Evolutionary conservation across 352 stramenopile species (phyloP), one percentile per base, ranked within the genome.

Genomic region (Paralagenidium karlingii): DNA sequence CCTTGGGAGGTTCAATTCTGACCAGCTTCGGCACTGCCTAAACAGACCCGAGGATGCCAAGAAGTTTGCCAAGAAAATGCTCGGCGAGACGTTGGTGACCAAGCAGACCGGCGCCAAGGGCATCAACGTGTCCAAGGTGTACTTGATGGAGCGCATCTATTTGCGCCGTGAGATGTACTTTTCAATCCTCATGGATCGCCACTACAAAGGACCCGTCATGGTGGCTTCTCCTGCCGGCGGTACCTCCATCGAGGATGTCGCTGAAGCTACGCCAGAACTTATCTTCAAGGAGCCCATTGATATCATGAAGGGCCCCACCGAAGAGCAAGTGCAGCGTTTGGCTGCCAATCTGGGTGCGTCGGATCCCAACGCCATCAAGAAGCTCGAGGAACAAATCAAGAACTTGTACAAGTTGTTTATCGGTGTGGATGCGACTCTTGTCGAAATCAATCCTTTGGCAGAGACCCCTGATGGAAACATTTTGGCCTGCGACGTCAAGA

Each of bases 361-460:
- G n/a, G 66, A 82, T 20, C 56, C 60, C 13, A 40, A 51, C 10
- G 57, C 68, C 19, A 38, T 55, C 22, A 47, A 58, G 20, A 84
- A 83, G 55, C 63, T 90, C 18, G 69, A 85, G 61, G 52, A 55
- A 29, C 68, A 81, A 54, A 84, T 82, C 40, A 60, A 61, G 46
- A 86, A 82, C 52, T 73, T 99, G 22, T 99, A 99, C 68, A 75
- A 93, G 37, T 82, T 98, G 60, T 99, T 99, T 62, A 74, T 97
- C 30, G 71, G 80, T 40, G 84, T 82, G 40, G 96, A 99, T 59
- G 96, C 86, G 38, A 99, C 96, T 26, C 82, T 97, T 51, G 84
- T 98, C 30, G 94, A 99, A 76, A 96, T 99, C 55, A 98, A 99
- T 70, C 96, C 96, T 11, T 59, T 99, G n/a, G 94, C 91, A 9